phyloP scores from a whole-genome alignment of 305 asterid species.

The Withania somnifera region DNA sequence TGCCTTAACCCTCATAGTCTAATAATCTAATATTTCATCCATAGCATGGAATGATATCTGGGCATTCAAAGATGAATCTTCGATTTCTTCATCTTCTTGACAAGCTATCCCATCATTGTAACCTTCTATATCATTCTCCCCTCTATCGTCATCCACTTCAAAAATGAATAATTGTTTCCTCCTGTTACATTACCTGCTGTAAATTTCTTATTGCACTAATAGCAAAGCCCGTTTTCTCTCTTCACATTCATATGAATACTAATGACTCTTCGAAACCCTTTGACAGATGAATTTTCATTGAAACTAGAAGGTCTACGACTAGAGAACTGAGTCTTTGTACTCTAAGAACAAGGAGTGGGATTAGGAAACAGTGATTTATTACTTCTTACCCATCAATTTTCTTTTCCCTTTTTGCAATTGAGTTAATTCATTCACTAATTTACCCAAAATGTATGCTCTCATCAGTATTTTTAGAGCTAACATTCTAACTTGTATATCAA shows the following conservation, averaged over 20 bases:
- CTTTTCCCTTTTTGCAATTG: background rate
- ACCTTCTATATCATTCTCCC: no score
- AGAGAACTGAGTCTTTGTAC: background rate
- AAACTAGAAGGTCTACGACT: no score
- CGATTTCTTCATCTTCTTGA: background rate
- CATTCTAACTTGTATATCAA: background rate
- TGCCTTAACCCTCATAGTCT: background rate
- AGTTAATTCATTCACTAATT: background rate
- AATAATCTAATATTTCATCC: background rate
- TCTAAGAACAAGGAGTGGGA: background rate
- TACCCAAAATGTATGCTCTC: background rate
- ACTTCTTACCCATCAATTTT: background rate
- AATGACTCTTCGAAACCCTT: background rate
- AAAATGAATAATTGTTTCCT: no score
- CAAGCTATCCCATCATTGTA: background rate
- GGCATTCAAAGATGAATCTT: background rate
- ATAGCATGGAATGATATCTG: background rate
- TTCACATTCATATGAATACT: background rate
- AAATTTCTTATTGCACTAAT: background rate
- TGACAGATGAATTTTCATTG: background rate
- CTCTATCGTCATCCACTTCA: background rate
- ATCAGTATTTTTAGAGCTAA: background rate
- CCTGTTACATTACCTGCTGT: no score
- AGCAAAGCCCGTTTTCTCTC: background rate
- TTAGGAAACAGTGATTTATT: background rate